Conservation (phyloP, 2,329 filamentous ascomycete genomes). For the Alternaria novae-zelandiae region DNA sequence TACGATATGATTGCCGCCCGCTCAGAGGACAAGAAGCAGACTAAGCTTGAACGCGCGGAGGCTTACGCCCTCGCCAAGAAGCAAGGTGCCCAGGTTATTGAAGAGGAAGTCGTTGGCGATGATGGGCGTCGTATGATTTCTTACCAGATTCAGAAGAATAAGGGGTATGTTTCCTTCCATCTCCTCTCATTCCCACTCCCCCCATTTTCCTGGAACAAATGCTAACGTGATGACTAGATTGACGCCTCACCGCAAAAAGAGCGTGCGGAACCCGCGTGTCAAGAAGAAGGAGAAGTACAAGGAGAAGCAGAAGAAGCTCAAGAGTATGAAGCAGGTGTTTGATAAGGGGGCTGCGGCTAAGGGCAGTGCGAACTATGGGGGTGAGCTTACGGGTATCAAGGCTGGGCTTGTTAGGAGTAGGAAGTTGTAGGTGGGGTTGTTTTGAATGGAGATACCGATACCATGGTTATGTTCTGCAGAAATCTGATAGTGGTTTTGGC, state of each 20-base stretch:
- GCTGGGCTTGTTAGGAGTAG: constrained; percentile 89
- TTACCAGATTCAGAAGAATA: constrained; percentile 97
- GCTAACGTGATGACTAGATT: constrained; percentile 49
- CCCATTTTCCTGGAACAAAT: not conserved
- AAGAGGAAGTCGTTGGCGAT: constrained; percentile 72
- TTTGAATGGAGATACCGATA: not conserved
- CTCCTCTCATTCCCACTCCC: too few relatives aligned
- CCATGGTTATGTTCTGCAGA: not conserved
- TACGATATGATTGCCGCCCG: constrained; percentile 84
- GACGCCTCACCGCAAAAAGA: constrained; percentile 88
- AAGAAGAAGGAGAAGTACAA: constrained; percentile 98
- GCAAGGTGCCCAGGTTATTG: constrained; percentile 66
- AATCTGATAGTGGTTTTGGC: too few relatives aligned
- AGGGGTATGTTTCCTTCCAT: constrained; percentile 60
- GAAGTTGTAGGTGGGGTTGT: constrained; percentile 68
- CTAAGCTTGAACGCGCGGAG: constrained; percentile 72
- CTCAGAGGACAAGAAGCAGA: constrained; percentile 71
- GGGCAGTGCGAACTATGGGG: constrained; percentile 70
- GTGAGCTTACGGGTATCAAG: constrained; percentile 96
- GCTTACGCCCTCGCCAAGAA: constrained; percentile 62
- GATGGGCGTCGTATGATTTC: constrained; percentile 93
- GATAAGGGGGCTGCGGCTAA: constrained; percentile 74
- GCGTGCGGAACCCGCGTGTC: constrained; percentile 90
- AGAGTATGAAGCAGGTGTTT: constrained; percentile 83
- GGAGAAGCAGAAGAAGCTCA: constrained; percentile 96